phyloP scores from a whole-genome alignment of 2,329 filamentous ascomycete species.

The Xylariaceae sp. region DNA sequence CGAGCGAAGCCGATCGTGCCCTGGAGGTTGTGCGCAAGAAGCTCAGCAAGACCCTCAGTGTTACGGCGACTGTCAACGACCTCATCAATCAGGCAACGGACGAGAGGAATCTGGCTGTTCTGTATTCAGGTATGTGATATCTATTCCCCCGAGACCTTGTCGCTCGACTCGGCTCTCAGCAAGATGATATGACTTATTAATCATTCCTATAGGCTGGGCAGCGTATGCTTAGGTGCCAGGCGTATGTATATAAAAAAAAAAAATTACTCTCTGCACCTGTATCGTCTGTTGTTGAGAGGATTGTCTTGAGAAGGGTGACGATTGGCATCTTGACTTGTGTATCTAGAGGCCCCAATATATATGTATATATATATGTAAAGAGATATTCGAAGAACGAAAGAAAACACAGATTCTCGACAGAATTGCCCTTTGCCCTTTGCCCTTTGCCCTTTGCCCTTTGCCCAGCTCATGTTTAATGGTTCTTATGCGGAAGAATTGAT shows the following conservation, averaged over 20 bases:
- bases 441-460: too few species aligned
- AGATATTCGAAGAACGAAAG: neutral
- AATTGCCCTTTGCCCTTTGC: neutral
- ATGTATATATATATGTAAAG: neutral
- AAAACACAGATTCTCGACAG: neutral
- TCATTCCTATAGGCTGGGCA: conserved; percentile 35
- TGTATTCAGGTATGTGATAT: conserved; percentile 67
- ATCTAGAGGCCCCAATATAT: neutral
- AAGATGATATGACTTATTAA: conserved; percentile 14
- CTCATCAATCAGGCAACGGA: conserved; percentile 94
- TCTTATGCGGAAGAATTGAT: neutral
- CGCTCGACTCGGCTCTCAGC: neutral
- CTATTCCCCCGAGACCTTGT: neutral
- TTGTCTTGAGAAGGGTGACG: neutral
- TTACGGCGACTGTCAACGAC: conserved; percentile 92
- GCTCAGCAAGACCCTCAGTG: conserved; percentile 85
- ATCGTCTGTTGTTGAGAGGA: neutral
- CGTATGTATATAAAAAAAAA: neutral
- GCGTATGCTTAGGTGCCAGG: conserved; percentile 34
- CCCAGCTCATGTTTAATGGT: neutral
- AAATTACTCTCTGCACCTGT: conserved; percentile 8
- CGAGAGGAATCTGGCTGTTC: conserved; percentile 81
- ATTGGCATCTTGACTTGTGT: neutral
- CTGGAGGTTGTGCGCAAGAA: conserved; percentile 95
- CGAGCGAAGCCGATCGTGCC: conserved; percentile 79